Base-by-base conservation (phyloP, 164 flowering plant species). In the Piper betle region DNA sequence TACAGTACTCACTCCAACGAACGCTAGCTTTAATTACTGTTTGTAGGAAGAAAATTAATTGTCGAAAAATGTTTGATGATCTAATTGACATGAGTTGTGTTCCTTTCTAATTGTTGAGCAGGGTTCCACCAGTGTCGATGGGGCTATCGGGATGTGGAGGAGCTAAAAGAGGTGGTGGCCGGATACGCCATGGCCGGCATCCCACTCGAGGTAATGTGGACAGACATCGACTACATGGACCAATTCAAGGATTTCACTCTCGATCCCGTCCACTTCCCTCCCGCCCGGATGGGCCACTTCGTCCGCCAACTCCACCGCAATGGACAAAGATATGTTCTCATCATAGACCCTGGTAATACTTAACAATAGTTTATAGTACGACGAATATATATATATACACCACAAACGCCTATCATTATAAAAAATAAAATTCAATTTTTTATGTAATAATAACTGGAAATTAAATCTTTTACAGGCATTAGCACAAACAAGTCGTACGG, bases 181-280 rank as follows among this genome's bases (percentile, higher is more conserved):
- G 76, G 86, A 18, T 91, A 91, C 72, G 83, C 84, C 16, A 81
- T 84, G 60, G 97, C 93, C 13, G 15, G 67, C 48, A 86, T 91
- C 40, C 96, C 97, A 19, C 80, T 91, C 33, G 97, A 91, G 60
- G 95, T 84, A 25, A 87, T 91, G 84, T 91, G 97, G 96, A 84
- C 87, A 1, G 97, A 91, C 62, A 85, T 85, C 40, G 93, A 91
- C 70, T 71, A 91, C 75, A 91, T 91, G 97, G 93, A 91, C 66
- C 86, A 52, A 1, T 80, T 62, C 60, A 91, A 86, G 73, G 93
- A 83, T 66, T 91, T 86, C 72, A 91, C 97, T 12, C 68, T 91
- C 5, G 87, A 91, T 71, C 97, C 95, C 13, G 43, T 83, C 42
- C 83, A 84, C 64, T 87, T 82, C 57, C 95, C 97, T 0, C 16